phyloP scores from a whole-genome alignment of 331 rosid genomes.

The Arachis monticola region DNA sequence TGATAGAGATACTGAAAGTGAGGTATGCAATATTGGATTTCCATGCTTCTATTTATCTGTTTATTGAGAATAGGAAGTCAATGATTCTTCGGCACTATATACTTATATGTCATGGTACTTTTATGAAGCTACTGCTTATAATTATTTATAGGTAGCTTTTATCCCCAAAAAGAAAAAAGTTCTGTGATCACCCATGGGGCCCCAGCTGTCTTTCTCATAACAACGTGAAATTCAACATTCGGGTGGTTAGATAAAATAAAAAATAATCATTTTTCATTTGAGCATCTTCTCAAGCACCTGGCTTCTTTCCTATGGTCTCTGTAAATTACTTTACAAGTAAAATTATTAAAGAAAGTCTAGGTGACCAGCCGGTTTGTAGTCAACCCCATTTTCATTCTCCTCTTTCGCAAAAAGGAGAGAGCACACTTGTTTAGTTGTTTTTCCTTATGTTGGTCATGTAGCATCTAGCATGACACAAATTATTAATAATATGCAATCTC shows the following conservation, averaged over 20 bases:
- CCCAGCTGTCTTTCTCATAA: not conserved
- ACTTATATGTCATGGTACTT: constrained; percentile 34
- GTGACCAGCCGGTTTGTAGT: too few species aligned
- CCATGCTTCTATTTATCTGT: not conserved
- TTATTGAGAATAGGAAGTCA: constrained; percentile 18
- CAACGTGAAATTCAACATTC: constrained; percentile 17
- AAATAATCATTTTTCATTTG: constrained; percentile 20
- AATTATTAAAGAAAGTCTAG: too few species aligned
- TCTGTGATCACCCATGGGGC: too few species aligned
- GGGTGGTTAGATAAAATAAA: constrained; percentile 11
- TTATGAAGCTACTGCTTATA: constrained; percentile 24
- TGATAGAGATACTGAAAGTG: constrained; percentile 93
- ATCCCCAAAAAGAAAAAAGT: not conserved
- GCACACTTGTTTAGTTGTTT: not conserved
- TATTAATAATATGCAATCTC: constrained; percentile 21
- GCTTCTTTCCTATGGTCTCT: constrained; percentile 27
- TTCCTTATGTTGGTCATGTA: not conserved
- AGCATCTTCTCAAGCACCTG: constrained; percentile 4
- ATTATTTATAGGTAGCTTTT: constrained; percentile 2
- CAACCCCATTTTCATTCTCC: too few species aligned
- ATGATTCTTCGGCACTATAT: constrained; percentile 6
- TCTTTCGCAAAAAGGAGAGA: too few species aligned
- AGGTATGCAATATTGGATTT: constrained; percentile 59
- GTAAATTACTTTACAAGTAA: constrained; percentile 3
- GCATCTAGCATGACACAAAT: not conserved